Evolutionary conservation across 2,329 filamentous ascomycete species (phyloP).

Genomic region (Talaromyces sp.): DNA sequence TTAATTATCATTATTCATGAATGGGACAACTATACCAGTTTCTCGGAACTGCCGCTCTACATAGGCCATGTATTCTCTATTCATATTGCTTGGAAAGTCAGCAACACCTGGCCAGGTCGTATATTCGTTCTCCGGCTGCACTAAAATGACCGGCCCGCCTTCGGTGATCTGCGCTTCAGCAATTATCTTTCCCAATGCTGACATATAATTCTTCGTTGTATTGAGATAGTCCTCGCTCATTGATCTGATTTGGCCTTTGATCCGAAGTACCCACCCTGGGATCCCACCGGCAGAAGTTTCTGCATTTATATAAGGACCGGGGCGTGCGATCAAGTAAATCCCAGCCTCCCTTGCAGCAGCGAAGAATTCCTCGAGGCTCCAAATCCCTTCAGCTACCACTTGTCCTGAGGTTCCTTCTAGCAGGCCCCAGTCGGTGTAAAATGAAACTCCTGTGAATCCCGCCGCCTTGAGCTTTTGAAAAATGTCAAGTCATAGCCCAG

Average conservation of each 20-base stretch:
- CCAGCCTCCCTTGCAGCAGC: slow-evolving; percentile 61
- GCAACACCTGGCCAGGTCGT: slow-evolving; percentile 49
- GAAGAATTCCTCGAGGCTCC: slow-evolving; percentile 59
- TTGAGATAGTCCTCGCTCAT: slow-evolving; percentile 55
- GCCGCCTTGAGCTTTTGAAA: slow-evolving; percentile 72
- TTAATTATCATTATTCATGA: slow-evolving; percentile 62
- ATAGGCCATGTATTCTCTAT: slow-evolving; percentile 62
- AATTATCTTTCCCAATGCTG: slow-evolving; percentile 58
- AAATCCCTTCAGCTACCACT: slow-evolving; percentile 61
- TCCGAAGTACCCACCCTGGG: slow-evolving; percentile 69
- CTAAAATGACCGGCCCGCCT: slow-evolving; percentile 69
- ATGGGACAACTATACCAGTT: slow-evolving; percentile 65
- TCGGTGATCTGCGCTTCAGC: slow-evolving; percentile 75
- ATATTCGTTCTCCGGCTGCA: slow-evolving; percentile 81
- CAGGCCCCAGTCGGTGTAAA: slow-evolving; percentile 68
- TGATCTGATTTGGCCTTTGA: slow-evolving; percentile 59
- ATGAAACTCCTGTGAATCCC: slow-evolving; percentile 67
- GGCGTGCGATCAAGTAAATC: slow-evolving; percentile 67
- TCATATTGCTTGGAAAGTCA: slow-evolving; percentile 48
- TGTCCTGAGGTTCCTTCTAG: slow-evolving; percentile 62
- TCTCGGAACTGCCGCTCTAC: slow-evolving; percentile 62
- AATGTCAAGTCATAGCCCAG: slow-evolving; percentile 57
- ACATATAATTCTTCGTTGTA: slow-evolving; percentile 62
- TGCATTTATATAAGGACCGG: slow-evolving; percentile 72
- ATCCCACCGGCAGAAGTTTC: slow-evolving; percentile 72